These are phyloP conservation scores for Claviceps paspali DNA, from an alignment of 2,329 filamentous ascomycete species.

Conservation along the genomic window DNA sequence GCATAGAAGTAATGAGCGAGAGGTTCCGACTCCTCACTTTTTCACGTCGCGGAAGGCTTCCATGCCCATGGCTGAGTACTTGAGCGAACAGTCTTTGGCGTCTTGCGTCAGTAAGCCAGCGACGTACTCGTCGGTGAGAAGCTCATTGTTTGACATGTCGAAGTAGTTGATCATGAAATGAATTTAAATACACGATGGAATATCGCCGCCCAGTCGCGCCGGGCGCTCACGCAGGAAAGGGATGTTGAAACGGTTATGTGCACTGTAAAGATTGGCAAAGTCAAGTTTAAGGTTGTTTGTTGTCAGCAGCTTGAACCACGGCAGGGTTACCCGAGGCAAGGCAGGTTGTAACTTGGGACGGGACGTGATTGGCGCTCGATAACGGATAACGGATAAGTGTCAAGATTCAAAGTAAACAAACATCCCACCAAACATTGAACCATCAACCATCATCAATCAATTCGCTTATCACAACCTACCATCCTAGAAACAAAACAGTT, in stretches of 20 bases:
- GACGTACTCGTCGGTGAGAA: constrained; percentile 62
- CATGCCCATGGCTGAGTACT: constrained; percentile 60
- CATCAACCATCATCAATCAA: not conserved
- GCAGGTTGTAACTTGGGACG: no score
- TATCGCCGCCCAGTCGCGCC: no score
- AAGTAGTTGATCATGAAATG: not conserved
- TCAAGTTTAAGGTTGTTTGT: no score
- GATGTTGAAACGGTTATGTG: no score
- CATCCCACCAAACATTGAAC: not conserved
- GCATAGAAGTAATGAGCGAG: no score
- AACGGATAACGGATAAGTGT: constrained; percentile 1
- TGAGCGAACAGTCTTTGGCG: constrained; percentile 56
- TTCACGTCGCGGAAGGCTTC: constrained; percentile 34
- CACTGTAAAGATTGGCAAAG: no score
- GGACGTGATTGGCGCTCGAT: no score
- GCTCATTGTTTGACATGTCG: constrained; percentile 29
- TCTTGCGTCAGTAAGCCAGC: constrained; percentile 67
- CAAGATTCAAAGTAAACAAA: constrained; percentile 7
- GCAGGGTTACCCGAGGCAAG: no score
- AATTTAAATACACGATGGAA: no score
- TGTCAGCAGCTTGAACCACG: no score
- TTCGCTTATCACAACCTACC: no score
- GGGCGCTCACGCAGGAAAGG: no score
- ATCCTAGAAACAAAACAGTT: not conserved
- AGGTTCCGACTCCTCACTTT: constrained; percentile 23